Evolutionary conservation across 169 alveolate genomes (phyloP), one percentile per base, ranked within the genome.

Genomic region (Plasmodium malariae): DNA sequence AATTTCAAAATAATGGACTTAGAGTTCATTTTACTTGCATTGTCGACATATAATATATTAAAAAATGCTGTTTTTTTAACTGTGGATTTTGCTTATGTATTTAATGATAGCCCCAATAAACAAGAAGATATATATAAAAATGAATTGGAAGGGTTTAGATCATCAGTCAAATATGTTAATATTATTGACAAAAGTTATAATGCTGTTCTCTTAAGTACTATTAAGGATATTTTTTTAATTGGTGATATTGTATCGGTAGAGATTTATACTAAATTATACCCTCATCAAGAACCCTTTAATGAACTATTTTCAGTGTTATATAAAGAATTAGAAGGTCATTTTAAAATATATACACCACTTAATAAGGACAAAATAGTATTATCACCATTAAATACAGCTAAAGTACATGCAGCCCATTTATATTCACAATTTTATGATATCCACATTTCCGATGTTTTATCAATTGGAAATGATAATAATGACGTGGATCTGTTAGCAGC

Each of bases 371-470:
- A 62, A 36, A 2, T 78, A 28, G 89, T 78, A 3, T 43, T 55
- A n/a, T 62, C 78, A 0, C 89, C 89, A n/a, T 26, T 78, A 21
- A 78, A 78, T 36, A 78, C 89, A 1, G 28, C 89, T 3, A 78
- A 78, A 37, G 17, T 62, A 78, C 68, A 62, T 24, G 62, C 60
- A 26, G 21, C 49, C 14, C 49, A 78, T 3, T 30, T 43, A 37
- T 48, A 48, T 28, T 30, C 89, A 17, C 74, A 63, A 37, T 65
- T 78, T 28, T 62, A 78, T 63, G 37, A 65, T 49, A 49, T 78
- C n/a, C 43, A 67, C 9, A 17, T 78, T 40, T 43, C 37, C 12
- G 55, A 63, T 1, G 28, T 78, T n/a, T 65, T 78, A 48, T 78
- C 89, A 0, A 78, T 78, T 17, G 89, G 78, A 30, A 78, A 78